Evolutionary conservation across 495 filamentous ascomycete genomes (phyloP), one percentile per base, ranked within the genome.

Genomic region (Friedmanniomyces endolithicus): DNA sequence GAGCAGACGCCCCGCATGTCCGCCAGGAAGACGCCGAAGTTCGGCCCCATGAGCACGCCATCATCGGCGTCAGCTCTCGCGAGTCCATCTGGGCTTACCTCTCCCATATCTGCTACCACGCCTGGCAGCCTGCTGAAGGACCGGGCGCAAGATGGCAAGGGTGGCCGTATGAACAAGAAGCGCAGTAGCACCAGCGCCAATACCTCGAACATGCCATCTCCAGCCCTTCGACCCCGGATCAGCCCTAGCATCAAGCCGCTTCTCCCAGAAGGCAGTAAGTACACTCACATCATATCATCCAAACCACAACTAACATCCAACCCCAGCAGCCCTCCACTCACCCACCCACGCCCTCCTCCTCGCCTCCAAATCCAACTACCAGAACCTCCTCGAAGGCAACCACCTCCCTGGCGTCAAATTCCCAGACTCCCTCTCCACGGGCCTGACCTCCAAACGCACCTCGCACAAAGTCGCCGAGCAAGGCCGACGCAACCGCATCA

Each of bases 401-500:
- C 80, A 85, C 41, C 80, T 95, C 4, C 88, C 87, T 0, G 92
- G 92, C 11, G 84, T 98, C 23, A 86, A 82, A 0, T 98, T 95
- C 58, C 92, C 92, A 0, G 85, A 87, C 61, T 84, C 87, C 16
- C 75, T 98, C 19, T 90, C 88, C 4, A 92, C 89, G 31, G 94
- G 94, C 52, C 71, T 98, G 29, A 96, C 89, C 24, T 94, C 88
- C 11, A 98, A 98, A 72, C 85, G 92, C 57, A 97, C 92, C 7
- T 94, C 88, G 37, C 92, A 98, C 72, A 98, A 98, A 67, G 85
- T 98, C 55, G 92, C 92, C 6, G 92, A 98, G 68, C 92, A 98
- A 71, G 94, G 92, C 3, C 81, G 92, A 22, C 74, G 92, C 53
- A 96, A 97, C 65, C 80, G 92, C 46, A 97, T 98, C 68, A 98